These are phyloP conservation scores for Candolleomyces aberdarensis DNA, from an alignment of 768 basidiomycete genomes.

Conservation along the genomic window DNA sequence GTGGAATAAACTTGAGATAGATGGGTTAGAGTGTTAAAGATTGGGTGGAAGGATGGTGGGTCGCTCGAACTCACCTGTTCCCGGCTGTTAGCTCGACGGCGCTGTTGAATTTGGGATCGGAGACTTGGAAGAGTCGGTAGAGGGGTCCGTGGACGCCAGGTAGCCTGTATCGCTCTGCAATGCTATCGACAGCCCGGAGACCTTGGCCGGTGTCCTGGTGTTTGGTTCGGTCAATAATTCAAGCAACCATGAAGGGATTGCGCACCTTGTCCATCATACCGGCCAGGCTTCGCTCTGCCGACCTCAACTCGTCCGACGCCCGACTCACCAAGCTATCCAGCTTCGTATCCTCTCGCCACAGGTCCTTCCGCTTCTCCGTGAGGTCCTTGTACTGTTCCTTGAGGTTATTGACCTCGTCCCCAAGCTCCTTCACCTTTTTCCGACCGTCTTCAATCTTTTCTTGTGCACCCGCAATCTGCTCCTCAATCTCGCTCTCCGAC, in stretches of 20 bases:
- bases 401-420: slow-evolving; percentile 54
- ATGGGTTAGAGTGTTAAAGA: background rate
- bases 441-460: slow-evolving; percentile 65
- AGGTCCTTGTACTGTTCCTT: slow-evolving; percentile 69
- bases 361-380: slow-evolving; percentile 81
- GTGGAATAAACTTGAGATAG: slow-evolving; percentile 76
- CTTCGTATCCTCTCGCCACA: slow-evolving; percentile 95
- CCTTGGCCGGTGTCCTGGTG: slow-evolving; percentile 86
- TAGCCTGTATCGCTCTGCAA: slow-evolving; percentile 70
- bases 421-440: slow-evolving; percentile 50
- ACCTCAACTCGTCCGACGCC: slow-evolving; percentile 76
- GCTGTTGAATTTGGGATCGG: slow-evolving; percentile 84
- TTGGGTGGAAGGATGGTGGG: background rate
- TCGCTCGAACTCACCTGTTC: slow-evolving; percentile 63
- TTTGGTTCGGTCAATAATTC: background rate
- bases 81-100: slow-evolving; percentile 95
- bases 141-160: slow-evolving; percentile 91
- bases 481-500: slow-evolving; percentile 55
- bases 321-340: slow-evolving; percentile 72
- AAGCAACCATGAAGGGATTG: background rate
- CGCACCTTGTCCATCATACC: slow-evolving; percentile 95
- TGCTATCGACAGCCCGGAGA: slow-evolving; percentile 80
- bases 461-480: slow-evolving; percentile 53
- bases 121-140: slow-evolving; percentile 89
- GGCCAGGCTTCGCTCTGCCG: slow-evolving; percentile 73